A percentile compares a stretch with the other conserved stretches of the same genome.
Conservation (phyloP, 2,329 filamentous ascomycete genomes). For the Aspergillus melleus region DNA sequence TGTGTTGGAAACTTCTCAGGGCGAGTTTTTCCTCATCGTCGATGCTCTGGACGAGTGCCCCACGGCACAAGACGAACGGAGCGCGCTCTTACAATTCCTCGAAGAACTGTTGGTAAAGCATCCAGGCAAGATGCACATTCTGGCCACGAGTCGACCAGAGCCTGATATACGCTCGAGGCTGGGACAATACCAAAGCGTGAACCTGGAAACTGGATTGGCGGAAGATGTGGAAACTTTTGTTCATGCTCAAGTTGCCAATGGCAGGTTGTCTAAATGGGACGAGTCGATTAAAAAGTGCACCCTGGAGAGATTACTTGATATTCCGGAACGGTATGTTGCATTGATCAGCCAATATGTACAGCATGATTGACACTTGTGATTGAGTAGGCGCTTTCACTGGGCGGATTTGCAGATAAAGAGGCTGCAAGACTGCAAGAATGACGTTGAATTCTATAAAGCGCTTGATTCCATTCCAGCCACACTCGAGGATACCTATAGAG, state of each 20-base stretch:
- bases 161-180: slow-evolving; percentile 1
- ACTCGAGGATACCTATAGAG: slow-evolving; percentile 1
- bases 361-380: background rate
- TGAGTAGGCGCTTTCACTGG: slow-evolving; percentile 6
- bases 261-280: background rate
- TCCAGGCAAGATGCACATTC: background rate
- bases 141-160: slow-evolving; percentile 2
- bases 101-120: background rate
- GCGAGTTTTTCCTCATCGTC: background rate
- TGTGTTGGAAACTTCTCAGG: background rate
- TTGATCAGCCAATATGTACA: background rate
- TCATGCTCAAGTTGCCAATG: background rate
- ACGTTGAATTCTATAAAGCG: background rate
- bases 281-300: background rate
- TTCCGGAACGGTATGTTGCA: background rate
- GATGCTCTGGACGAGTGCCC: slow-evolving; percentile 9
- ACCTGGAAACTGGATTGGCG: background rate
- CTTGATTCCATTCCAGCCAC: slow-evolving; percentile 1
- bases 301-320: background rate
- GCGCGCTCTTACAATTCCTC: background rate
- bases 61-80: background rate
- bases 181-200: background rate
- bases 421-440: background rate
- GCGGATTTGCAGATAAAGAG: slow-evolving; percentile 4
- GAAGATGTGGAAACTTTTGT: slow-evolving; percentile 5